Evolutionary conservation across 495 filamentous ascomycete species (phyloP), one percentile per base, ranked within the genome.

Genomic region (Sporormia fimetaria): DNA sequence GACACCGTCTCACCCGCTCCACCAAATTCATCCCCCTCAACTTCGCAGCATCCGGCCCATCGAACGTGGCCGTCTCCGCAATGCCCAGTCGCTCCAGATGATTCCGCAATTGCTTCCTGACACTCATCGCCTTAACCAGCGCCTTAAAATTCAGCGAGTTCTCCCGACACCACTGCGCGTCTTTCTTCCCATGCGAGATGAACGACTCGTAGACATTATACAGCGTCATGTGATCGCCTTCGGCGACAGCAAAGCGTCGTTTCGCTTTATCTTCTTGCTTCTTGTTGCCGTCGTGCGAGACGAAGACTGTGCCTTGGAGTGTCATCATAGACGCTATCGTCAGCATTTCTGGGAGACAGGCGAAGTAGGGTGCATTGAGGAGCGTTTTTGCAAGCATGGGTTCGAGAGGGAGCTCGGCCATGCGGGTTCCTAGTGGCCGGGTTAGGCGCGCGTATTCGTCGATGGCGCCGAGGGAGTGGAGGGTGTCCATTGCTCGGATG

Each of bases 361-460:
- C 68, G 60, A 94, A 90, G 11, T 67, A 64, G 2, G 76, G 63
- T 1, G 84, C 83, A n/a, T 75, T 73, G 11, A 95, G 75, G 6
- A 95, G 71, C 5, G 83, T 86, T 59, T 88, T 94, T 10, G 77
- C 83, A 76, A 95, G 87, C 87, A 95, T 95, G 1, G 92, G 92
- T 50, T 94, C 87, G 11, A 96, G 74, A 0, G 87, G 81, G 44
- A 99, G 69, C 61, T 96, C 92, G 6, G 92, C 90, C 86, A 99
- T 95, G 34, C 88, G 74, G 36, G 73, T 65, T 1, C 92, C 90
- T 17, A 94, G 65, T 0, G 90, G 88, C 38, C 74, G 79, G 10
- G 88, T 96, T 33, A 98, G 78, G 57, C 87, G 92, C 21, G 86
- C 87, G 52, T 95, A 86, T 41, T 80, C 75, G 47, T 95, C 87